These are phyloP conservation scores for Didymella exigua DNA, from an alignment of 2,329 filamentous ascomycete species.

Conservation along the genomic window DNA sequence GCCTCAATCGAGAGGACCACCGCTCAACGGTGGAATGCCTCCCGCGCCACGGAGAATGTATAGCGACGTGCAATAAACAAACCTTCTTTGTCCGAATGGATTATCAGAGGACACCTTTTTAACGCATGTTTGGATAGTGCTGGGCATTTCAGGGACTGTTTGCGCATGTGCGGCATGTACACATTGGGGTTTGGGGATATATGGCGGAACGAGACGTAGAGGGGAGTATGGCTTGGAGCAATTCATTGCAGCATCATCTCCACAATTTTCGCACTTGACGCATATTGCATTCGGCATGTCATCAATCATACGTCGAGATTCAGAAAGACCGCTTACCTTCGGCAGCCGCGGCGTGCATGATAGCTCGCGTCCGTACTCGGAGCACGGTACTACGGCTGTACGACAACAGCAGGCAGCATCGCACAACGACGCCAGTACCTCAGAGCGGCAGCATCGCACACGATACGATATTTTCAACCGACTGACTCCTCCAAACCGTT, in stretches of 20 bases:
- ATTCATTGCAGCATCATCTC: conserved; percentile 9
- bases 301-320: not conserved
- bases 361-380: not conserved
- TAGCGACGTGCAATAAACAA: conserved; percentile 35
- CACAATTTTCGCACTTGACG: not conserved
- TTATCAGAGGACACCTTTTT: not conserved
- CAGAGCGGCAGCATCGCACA: not conserved
- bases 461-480: not conserved
- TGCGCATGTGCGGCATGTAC: conserved; percentile 7
- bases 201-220: conserved; percentile 7
- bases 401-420: not conserved
- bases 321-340: not conserved
- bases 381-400: not conserved
- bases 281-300: not conserved
- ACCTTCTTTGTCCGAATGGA: not conserved
- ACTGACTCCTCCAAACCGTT: not conserved
- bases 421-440: not conserved
- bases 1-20: conserved; percentile 29
- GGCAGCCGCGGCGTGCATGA: not conserved
- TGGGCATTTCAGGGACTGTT: conserved; percentile 5
- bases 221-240: conserved; percentile 4
- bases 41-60: conserved; percentile 42
- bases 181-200: conserved; percentile 2
- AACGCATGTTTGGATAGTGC: conserved; percentile 3
- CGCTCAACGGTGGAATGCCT: conserved; percentile 36